Evolutionary conservation across 768 basidiomycete genomes (phyloP).

Genomic region (Tubosaeta brunneosetosa): DNA sequence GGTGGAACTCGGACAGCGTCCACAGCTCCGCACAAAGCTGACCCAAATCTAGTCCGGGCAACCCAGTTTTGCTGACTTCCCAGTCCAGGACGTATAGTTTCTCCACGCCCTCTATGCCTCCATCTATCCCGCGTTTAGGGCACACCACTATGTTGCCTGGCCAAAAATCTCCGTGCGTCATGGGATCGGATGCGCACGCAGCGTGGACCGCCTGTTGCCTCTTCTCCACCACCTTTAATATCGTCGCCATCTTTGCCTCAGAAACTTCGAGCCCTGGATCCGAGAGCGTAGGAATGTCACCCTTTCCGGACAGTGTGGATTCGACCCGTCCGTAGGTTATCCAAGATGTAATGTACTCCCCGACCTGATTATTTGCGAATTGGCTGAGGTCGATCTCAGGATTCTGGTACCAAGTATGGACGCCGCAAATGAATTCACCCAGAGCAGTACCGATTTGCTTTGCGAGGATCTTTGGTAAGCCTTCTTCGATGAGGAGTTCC

Average conservation of each 20-base stretch:
- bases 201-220: conserved; percentile 30
- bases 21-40: conserved; percentile 62
- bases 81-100: conserved; percentile 56
- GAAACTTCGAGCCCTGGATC: conserved; percentile 41
- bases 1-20: conserved; percentile 45
- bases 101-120: conserved; percentile 28
- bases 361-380: conserved; percentile 40
- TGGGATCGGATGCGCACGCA: conserved; percentile 24
- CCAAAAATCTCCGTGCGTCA: conserved; percentile 62
- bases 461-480: conserved; percentile 27
- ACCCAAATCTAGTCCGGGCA: conserved; percentile 55
- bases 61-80: conserved; percentile 58
- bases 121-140: conserved; percentile 27
- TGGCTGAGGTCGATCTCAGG: conserved; percentile 26
- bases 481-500: conserved; percentile 34
- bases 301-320: conserved; percentile 32
- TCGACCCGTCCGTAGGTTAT: conserved; percentile 44
- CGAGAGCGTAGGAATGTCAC: conserved; percentile 31
- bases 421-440: conserved; percentile 48
- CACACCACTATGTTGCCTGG: conserved; percentile 60
- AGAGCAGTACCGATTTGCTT: conserved; percentile 47
- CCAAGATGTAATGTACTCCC: conserved; percentile 37
- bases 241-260: conserved; percentile 32
- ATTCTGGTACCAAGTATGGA: conserved; percentile 48
- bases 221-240: conserved; percentile 31